phyloP scores from a whole-genome alignment of 176 grass and related monocot genomes.

The Oryza officinalis region DNA sequence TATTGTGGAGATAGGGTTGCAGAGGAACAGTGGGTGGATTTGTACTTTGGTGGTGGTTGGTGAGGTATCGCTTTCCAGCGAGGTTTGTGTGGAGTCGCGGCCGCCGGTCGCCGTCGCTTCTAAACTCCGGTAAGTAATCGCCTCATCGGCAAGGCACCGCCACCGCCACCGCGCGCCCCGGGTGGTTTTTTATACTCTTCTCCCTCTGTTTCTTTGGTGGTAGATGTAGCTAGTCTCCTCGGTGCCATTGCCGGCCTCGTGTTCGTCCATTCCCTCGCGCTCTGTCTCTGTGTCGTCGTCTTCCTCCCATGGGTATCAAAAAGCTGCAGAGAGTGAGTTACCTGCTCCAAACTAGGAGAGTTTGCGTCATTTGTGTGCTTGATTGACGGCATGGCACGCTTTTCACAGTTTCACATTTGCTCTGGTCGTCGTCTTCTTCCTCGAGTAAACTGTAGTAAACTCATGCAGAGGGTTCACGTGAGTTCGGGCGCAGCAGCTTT shows the following conservation, averaged over 20 bases:
- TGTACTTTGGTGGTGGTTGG: background rate
- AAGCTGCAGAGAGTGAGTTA: background rate
- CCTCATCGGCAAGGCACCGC: background rate
- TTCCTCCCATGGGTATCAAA: background rate
- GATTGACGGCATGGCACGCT: background rate
- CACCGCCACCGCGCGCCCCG: too few species aligned
- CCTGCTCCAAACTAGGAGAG: background rate
- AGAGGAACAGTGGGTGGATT: background rate
- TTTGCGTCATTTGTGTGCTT: background rate
- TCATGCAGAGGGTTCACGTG: background rate
- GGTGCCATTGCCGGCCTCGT: background rate
- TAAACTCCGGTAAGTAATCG: conserved; percentile 38
- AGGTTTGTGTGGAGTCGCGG: background rate
- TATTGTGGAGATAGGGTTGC: background rate
- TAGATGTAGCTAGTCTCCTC: background rate
- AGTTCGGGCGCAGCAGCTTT: background rate
- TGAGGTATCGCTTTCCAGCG: background rate
- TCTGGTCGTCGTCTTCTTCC: background rate
- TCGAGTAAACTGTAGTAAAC: background rate
- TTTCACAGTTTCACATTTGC: background rate
- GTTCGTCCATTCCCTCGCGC: background rate
- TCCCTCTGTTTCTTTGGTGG: background rate
- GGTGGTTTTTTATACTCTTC: background rate
- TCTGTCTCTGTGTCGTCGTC: background rate
- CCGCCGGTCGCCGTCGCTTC: conserved; percentile 20